Evolutionary conservation across 2,329 filamentous ascomycete species (phyloP).

Genomic region (Orbilia javanica): DNA sequence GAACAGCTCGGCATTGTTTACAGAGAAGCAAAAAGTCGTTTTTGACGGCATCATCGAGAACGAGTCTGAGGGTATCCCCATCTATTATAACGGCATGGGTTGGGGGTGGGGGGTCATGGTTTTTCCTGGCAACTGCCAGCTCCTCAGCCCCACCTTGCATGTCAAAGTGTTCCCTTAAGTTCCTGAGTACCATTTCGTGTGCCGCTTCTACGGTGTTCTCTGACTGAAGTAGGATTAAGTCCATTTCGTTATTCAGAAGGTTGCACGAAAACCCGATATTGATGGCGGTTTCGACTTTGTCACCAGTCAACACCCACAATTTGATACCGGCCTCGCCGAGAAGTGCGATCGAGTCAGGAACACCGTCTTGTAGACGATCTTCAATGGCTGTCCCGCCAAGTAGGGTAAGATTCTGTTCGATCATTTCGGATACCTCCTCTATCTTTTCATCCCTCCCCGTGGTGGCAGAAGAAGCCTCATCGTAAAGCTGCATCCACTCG

Average conservation of each 20-base stretch:
- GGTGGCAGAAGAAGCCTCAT: slow-evolving; percentile 85
- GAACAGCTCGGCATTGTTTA: slow-evolving; percentile 95
- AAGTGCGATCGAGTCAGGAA: slow-evolving; percentile 93
- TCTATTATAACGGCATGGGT: slow-evolving; percentile 96
- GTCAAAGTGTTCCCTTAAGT: slow-evolving; percentile 83
- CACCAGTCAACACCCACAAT: slow-evolving; percentile 96
- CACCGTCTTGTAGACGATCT: slow-evolving; percentile 94
- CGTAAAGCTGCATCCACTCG: slow-evolving; percentile 86
- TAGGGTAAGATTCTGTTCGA: slow-evolving; percentile 88
- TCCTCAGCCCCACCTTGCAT: slow-evolving; percentile 89
- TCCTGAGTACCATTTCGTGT: slow-evolving; percentile 70
- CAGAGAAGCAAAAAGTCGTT: slow-evolving; percentile 95
- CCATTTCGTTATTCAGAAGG: slow-evolving; percentile 96
- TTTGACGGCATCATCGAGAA: slow-evolving; percentile 82
- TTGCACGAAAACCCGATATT: slow-evolving; percentile 99
- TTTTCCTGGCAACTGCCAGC: slow-evolving; percentile 80
- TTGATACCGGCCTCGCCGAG: slow-evolving; percentile 96
- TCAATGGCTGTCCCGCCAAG: slow-evolving; percentile 97
- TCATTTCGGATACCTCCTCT: slow-evolving; percentile 87
- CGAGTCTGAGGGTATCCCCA: slow-evolving; percentile 89
- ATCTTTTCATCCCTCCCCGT: slow-evolving; percentile 91
- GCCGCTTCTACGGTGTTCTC: slow-evolving; percentile 70
- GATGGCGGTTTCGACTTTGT: slow-evolving; percentile 99
- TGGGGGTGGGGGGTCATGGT: slow-evolving; percentile 85
- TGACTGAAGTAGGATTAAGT: slow-evolving; percentile 88